Conservation (phyloP, 2,329 filamentous ascomycete genomes). For the Colletotrichum sp. region DNA sequence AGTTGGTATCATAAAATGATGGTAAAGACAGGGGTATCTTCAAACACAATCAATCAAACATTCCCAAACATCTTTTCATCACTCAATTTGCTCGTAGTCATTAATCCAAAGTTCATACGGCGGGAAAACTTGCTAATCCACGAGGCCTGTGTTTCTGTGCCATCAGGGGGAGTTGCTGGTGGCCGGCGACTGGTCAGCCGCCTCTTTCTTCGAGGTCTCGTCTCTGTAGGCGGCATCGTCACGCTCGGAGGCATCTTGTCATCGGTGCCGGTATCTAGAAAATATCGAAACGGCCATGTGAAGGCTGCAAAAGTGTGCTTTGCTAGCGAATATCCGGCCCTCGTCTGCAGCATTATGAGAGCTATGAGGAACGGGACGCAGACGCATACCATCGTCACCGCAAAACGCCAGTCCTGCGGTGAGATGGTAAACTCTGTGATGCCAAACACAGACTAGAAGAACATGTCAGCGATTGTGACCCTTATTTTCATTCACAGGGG, state of each 20-base stretch:
- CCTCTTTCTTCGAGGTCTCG: constrained; percentile 18
- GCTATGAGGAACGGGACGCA: constrained; percentile 56
- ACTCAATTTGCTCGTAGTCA: neutral
- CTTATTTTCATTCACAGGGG: neutral
- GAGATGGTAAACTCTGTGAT: constrained; percentile 51
- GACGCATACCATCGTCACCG: constrained; percentile 69
- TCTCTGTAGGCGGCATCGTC: neutral
- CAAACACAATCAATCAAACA: neutral
- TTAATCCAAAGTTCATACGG: neutral
- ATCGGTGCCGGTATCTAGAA: neutral
- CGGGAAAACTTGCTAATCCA: neutral
- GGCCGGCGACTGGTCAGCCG: constrained; percentile 10
- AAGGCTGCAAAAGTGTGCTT: neutral
- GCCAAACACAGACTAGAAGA: constrained; percentile 55
- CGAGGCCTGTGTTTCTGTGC: neutral
- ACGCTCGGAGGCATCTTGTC: neutral
- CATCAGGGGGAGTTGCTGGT: neutral
- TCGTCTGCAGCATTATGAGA: constrained; percentile 50
- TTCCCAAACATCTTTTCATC: neutral
- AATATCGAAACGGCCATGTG: neutral
- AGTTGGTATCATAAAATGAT: neutral
- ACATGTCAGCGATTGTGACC: neutral
- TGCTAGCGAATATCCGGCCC: constrained; percentile 29
- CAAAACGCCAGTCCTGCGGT: constrained; percentile 49
- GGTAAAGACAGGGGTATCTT: neutral